Evolutionary conservation across 2,329 filamentous ascomycete genomes (phyloP), one percentile per base, ranked within the genome.

Genomic region (Pseudocercospora ulei): DNA sequence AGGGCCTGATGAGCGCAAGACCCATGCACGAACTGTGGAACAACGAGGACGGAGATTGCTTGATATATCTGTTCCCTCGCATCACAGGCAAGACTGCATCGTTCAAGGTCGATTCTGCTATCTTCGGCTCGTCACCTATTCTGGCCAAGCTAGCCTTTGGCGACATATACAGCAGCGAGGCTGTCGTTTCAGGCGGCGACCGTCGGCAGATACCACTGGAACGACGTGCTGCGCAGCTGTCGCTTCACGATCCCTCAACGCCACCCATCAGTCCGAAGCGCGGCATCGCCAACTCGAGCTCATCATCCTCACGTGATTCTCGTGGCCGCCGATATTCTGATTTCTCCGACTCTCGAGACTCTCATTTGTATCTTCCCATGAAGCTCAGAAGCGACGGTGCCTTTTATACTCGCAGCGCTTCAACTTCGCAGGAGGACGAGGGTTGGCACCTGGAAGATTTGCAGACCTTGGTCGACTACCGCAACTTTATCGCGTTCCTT

Each of bases 401-500:
- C 51, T 65, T 39, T 55, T 14, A 34, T 7, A 37, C 46, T 59
- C 28, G 41, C 6, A 16, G 16, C 5, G 43, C 54, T 39, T 55
- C 4, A 7, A 39, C 25, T n/a, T 23, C 30, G 25, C 31, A 42
- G 26, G 38, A 22, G 14, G 43, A 36, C 35, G 48, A 11, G 51
- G 62, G 51, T 54, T 47, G 44, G 56, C 30, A 54, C 56, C 48
- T 20, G 64, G 72, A 59, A 23, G 75, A 78, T 50, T 59, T 71
- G 5, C 55, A 78, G 44, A 70, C 67, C 0, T 58, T 79, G 20
- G 57, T 79, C 5, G 62, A 73, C 7, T 73, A 75, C 52, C 72
- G 75, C 35, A 79, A 79, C 52, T 65, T 78, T 38, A 76, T 79
- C 55, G 72, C 75, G 3, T 79, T 79, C 50, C 61, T 79, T 1